These are phyloP conservation scores for Chaetothyriales sp. DNA, from an alignment of 2,329 filamentous ascomycete genomes.

Conservation along the genomic window DNA sequence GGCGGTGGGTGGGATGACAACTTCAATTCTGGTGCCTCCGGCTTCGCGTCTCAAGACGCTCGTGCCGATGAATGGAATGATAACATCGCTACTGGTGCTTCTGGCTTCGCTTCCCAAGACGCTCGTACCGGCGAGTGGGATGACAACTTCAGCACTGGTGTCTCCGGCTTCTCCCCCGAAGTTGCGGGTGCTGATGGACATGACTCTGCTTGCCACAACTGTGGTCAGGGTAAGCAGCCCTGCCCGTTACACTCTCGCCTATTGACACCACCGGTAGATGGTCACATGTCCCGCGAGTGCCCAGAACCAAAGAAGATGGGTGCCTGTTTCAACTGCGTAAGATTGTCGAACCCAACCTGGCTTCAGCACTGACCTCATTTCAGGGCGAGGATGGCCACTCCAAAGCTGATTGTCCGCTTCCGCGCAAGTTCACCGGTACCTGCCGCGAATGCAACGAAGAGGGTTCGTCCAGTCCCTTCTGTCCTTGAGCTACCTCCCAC, in stretches of 20 bases:
- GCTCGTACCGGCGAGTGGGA: neutral
- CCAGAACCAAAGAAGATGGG: conserved; percentile 26
- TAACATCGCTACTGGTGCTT: neutral
- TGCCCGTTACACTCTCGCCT: neutral
- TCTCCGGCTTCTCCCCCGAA: neutral
- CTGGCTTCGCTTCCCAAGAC: neutral
- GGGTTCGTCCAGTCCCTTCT: conserved; percentile 2
- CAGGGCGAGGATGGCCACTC: conserved; percentile 26
- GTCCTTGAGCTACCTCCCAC: neutral
- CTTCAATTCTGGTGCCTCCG: neutral
- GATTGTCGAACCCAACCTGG: neutral
- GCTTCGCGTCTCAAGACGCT: neutral
- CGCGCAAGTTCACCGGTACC: conserved; percentile 32
- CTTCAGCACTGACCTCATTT: conserved; percentile 1
- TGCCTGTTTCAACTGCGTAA: conserved; percentile 31
- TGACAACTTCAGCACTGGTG: neutral
- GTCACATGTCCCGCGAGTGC: conserved; percentile 26
- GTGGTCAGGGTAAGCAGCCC: conserved; percentile 11
- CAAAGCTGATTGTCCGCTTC: conserved; percentile 32
- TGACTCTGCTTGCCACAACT: conserved; percentile 15
- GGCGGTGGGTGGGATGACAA: neutral
- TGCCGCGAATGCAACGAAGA: conserved; percentile 33
- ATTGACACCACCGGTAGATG: conserved; percentile 8
- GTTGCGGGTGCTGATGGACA: conserved; percentile 3
- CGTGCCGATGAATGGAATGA: neutral